These are phyloP conservation scores for Drosera spatulata DNA, from an alignment of 179 eudicot species.

Conservation along the genomic window DNA sequence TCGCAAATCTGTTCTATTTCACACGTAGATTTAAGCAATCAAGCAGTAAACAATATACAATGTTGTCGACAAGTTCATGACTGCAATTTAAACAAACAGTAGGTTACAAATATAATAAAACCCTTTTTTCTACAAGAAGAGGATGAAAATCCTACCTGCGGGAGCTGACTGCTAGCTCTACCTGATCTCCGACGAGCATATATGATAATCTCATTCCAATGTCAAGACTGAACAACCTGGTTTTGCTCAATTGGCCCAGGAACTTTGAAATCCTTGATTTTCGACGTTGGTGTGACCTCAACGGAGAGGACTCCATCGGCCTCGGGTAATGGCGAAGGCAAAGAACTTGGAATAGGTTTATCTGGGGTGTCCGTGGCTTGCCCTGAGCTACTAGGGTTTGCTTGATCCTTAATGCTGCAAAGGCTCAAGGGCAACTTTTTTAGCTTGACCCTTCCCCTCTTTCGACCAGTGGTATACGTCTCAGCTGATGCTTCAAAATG, in stretches of 20 bases:
- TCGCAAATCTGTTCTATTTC: too few species aligned
- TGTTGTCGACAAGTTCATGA: too few species aligned
- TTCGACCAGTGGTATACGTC: constrained; percentile 30
- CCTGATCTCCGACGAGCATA: too few species aligned
- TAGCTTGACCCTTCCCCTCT: constrained; percentile 73
- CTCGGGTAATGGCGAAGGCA: constrained; percentile 22
- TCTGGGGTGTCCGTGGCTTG: constrained; percentile 15
- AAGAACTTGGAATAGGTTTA: constrained; percentile 16
- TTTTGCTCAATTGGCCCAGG: constrained; percentile 49
- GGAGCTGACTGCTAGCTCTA: too few species aligned
- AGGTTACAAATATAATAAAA: too few species aligned
- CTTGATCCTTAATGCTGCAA: constrained; percentile 55
- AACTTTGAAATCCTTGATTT: constrained; percentile 64
- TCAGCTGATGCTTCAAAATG: constrained; percentile 27
- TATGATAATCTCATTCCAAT: constrained; percentile 10
- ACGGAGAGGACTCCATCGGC: constrained; percentile 18
- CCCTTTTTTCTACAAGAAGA: too few species aligned
- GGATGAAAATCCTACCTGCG: too few species aligned
- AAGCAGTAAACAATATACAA: too few species aligned
- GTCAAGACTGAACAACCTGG: constrained; percentile 56
- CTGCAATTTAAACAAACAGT: too few species aligned
- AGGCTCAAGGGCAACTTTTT: constrained; percentile 66
- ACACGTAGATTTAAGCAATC: too few species aligned
- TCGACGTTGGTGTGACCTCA: constrained; percentile 49
- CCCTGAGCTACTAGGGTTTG: constrained; percentile 28